Evolutionary conservation across 306 rosid genomes (phyloP).

Genomic region (Phaseolus lunatus): DNA sequence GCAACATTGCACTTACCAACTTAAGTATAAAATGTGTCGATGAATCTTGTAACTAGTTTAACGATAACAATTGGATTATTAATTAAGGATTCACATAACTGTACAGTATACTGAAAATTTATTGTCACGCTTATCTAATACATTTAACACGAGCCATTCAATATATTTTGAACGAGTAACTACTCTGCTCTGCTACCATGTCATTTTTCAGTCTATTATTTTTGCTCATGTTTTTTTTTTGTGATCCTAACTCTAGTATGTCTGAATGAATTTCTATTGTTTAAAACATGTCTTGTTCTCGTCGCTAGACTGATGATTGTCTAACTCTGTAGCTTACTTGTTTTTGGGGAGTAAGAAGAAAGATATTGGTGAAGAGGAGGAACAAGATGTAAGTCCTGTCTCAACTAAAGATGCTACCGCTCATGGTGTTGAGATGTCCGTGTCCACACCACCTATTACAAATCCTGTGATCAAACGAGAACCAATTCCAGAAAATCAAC

Average conservation of each 20-base stretch:
- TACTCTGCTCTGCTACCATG: slow-evolving; percentile 26
- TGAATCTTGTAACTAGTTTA: background rate
- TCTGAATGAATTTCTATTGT: slow-evolving; percentile 24
- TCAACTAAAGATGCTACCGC: slow-evolving; percentile 55
- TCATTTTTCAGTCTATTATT: background rate
- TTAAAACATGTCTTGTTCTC: slow-evolving; percentile 25
- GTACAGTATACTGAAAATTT: slow-evolving; percentile 2
- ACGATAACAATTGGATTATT: background rate
- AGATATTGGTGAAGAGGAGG: slow-evolving; percentile 54
- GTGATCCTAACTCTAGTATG: slow-evolving; percentile 12
- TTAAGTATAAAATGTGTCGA: background rate
- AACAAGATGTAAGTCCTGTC: slow-evolving; percentile 46
- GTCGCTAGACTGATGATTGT: slow-evolving; percentile 48
- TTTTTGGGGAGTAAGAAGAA: slow-evolving; percentile 77
- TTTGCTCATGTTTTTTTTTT: background rate
- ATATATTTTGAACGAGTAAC: slow-evolving; percentile 26
- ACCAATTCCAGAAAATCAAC: slow-evolving; percentile 79
- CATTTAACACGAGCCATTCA: slow-evolving; percentile 25
- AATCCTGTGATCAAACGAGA: slow-evolving; percentile 61
- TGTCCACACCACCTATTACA: slow-evolving; percentile 44
- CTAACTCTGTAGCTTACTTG: slow-evolving; percentile 69
- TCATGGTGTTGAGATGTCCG: slow-evolving; percentile 49
- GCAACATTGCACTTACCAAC: background rate
- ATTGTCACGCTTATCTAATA: background rate
- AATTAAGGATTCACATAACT: background rate